These are phyloP conservation scores for Lachnellula suecica DNA, from an alignment of 2,329 filamentous ascomycete genomes.

Conservation along the genomic window DNA sequence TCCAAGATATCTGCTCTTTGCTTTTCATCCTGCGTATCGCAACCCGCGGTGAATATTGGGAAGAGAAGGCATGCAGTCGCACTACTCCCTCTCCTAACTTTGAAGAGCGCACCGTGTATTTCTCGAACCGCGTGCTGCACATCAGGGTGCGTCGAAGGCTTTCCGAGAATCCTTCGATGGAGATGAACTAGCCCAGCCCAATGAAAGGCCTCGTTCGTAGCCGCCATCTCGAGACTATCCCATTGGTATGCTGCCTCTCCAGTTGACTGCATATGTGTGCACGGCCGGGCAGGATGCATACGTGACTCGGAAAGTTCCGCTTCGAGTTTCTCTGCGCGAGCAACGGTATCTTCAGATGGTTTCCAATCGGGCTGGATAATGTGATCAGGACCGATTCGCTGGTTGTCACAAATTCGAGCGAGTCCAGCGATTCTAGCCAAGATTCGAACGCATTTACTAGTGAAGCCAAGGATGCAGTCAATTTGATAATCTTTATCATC, in stretches of 20 bases:
- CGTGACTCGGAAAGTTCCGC: slow-evolving; percentile 58
- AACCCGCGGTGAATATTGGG: slow-evolving; percentile 81
- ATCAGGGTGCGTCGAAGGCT: slow-evolving; percentile 52
- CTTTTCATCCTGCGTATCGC: slow-evolving; percentile 59
- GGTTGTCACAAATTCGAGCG: slow-evolving; percentile 64
- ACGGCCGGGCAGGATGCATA: slow-evolving; percentile 39
- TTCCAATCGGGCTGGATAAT: slow-evolving; percentile 55
- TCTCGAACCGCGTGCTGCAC: slow-evolving; percentile 63
- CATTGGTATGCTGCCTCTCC: slow-evolving; percentile 51
- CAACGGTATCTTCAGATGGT: slow-evolving; percentile 52
- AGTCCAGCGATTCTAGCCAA: slow-evolving; percentile 72
- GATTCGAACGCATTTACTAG: slow-evolving; percentile 67
- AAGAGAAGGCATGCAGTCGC: slow-evolving; percentile 77
- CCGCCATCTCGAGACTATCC: slow-evolving; percentile 63
- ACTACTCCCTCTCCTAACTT: slow-evolving; percentile 63
- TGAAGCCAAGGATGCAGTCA: slow-evolving; percentile 81
- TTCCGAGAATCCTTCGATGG: slow-evolving; percentile 69
- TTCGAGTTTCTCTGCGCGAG: slow-evolving; percentile 59
- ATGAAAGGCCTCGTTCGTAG: slow-evolving; percentile 77
- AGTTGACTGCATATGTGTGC: slow-evolving; percentile 45
- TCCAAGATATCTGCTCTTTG: slow-evolving; percentile 62
- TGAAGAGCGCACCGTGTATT: slow-evolving; percentile 61
- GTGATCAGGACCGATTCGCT: slow-evolving; percentile 56
- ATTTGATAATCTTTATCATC: slow-evolving; percentile 66
- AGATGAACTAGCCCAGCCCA: slow-evolving; percentile 77